Evolutionary conservation across 2,329 filamentous ascomycete species (phyloP).

Genomic region (Exophiala sp.): DNA sequence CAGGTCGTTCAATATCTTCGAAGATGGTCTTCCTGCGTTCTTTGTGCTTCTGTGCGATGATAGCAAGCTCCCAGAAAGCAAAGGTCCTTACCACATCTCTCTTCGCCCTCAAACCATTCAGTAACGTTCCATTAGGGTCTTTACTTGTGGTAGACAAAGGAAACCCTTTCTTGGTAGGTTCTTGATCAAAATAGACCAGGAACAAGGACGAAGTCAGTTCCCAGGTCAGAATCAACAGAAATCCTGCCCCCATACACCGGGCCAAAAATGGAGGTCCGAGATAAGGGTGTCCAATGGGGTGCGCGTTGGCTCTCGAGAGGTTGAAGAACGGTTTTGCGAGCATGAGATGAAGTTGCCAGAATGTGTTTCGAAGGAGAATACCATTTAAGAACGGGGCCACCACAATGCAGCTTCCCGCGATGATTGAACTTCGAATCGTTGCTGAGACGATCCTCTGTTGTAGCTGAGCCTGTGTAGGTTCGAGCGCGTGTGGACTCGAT

Average conservation of each 20-base stretch:
- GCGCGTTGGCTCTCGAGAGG: slow-evolving; percentile 66
- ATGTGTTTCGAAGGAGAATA: slow-evolving; percentile 57
- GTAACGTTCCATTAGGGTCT: slow-evolving; percentile 84
- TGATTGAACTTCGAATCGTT: slow-evolving; percentile 34
- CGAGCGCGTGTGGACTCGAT: slow-evolving; percentile 36
- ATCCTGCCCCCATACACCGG: slow-evolving; percentile 60
- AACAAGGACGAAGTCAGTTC: slow-evolving; percentile 73
- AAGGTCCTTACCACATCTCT: slow-evolving; percentile 75
- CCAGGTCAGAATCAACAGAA: slow-evolving; percentile 70
- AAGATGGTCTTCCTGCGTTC: slow-evolving; percentile 78
- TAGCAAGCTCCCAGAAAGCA: slow-evolving; percentile 84
- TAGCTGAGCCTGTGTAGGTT: slow-evolving; percentile 40
- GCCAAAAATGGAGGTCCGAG: slow-evolving; percentile 40
- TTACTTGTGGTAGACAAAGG: slow-evolving; percentile 81
- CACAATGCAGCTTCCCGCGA: slow-evolving; percentile 40
- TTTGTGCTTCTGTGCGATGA: slow-evolving; percentile 72
- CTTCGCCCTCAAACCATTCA: slow-evolving; percentile 80
- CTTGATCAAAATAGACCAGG: slow-evolving; percentile 72
- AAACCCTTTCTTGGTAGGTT: slow-evolving; percentile 78
- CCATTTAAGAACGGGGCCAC: slow-evolving; percentile 60
- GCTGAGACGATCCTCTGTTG: slow-evolving; percentile 32
- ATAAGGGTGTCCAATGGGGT: slow-evolving; percentile 54
- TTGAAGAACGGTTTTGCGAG: slow-evolving; percentile 72
- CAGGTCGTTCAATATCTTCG: slow-evolving; percentile 78
- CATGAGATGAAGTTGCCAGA: slow-evolving; percentile 67